These are phyloP conservation scores for Russula brevipes DNA, from an alignment of 768 basidiomycete genomes.

Conservation along the genomic window DNA sequence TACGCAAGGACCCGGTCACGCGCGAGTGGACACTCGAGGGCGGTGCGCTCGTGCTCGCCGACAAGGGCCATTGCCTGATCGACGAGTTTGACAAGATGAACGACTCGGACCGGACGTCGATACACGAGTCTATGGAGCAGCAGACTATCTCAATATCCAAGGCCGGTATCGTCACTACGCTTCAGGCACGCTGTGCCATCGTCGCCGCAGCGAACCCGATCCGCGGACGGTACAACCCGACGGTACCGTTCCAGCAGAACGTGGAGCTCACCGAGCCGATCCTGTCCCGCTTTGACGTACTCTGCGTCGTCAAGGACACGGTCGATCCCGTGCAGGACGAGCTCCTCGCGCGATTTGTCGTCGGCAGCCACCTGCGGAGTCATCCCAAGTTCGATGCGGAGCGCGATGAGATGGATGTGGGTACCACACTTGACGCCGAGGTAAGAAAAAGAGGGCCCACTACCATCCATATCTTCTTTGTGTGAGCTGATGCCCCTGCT, in stretches of 20 bases:
- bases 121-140: constrained; percentile 99
- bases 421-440: constrained; percentile 82
- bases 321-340: constrained; percentile 98
- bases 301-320: constrained; percentile 96
- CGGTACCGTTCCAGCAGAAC: constrained; percentile 97
- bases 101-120: constrained; percentile 93
- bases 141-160: constrained; percentile 99
- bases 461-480: neutral
- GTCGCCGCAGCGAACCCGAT: constrained; percentile 98
- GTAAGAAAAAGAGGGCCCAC: constrained; percentile 47
- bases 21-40: constrained; percentile 99
- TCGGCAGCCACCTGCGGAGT: constrained; percentile 89
- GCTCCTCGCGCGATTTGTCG: constrained; percentile 94
- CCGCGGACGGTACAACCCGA: constrained; percentile 95
- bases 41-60: constrained; percentile 95
- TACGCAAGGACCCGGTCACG: constrained; percentile 97
- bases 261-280: constrained; percentile 99
- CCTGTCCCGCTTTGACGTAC: constrained; percentile 93
- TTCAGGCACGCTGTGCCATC: constrained; percentile 96
- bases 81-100: constrained; percentile 99
- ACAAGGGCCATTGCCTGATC: constrained; percentile 95
- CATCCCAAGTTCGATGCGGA: constrained; percentile 89
- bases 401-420: constrained; percentile 90
- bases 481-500: neutral
- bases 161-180: constrained; percentile 96